A percentile compares a stretch with the other conserved stretches of the same genome.
phyloP scores from a whole-genome alignment of 805 yeast species.

The Starmerella apis region DNA sequence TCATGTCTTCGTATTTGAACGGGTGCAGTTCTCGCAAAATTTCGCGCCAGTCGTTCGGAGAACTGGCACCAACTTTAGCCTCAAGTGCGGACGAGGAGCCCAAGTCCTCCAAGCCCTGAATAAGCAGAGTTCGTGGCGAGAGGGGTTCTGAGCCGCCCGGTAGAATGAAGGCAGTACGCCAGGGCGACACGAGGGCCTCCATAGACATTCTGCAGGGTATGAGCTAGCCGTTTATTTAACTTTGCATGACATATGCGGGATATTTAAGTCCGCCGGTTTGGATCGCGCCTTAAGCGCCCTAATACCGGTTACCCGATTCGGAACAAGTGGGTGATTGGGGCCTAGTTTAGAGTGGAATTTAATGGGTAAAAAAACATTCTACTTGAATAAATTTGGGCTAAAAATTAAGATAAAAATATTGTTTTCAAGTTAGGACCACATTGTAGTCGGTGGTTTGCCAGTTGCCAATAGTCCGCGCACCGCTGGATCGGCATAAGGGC shows the following conservation, averaged over 20 bases:
- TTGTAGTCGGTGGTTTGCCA: neutral
- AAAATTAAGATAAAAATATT: neutral
- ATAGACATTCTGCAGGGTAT: neutral
- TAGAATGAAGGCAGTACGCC: neutral
- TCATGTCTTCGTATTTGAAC: neutral
- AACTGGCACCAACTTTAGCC: neutral
- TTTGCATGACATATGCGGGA: neutral
- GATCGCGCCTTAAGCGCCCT: neutral
- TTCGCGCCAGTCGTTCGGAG: conserved; percentile 2
- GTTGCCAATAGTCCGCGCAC: neutral
- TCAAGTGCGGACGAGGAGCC: neutral
- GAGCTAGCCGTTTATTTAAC: neutral
- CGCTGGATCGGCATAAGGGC: neutral
- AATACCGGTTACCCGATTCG: conserved; percentile 6
- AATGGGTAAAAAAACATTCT: neutral
- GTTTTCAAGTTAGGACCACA: neutral
- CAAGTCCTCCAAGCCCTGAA: conserved; percentile 6
- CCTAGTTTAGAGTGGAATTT: neutral
- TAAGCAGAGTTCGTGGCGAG: conserved; percentile 7
- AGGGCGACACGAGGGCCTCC: neutral
- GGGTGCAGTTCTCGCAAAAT: conserved; percentile 2
- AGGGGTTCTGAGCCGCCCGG: conserved; percentile 8
- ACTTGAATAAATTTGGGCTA: neutral
- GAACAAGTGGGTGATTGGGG: neutral
- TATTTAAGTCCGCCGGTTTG: neutral